A percentile compares a stretch with the other conserved stretches of the same genome.
Conservation (phyloP, 495 filamentous ascomycete genomes). For the Penicillium silybi region DNA sequence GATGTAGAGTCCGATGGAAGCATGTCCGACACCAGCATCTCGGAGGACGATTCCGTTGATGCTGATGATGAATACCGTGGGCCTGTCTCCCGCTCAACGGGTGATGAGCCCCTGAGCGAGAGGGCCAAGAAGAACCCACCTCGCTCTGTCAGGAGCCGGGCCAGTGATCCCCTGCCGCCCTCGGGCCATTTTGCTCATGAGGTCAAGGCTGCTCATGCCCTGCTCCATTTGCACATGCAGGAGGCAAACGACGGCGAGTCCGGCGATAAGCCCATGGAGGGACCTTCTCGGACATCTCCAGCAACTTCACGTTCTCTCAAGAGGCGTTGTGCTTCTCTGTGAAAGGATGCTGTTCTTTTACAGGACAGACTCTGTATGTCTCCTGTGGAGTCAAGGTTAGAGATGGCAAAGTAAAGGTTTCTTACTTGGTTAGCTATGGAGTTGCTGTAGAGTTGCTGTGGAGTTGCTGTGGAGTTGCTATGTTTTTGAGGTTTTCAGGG, state of each 20-base stretch:
- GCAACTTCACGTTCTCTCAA: not conserved
- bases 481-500: not conserved
- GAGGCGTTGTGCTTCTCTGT: slow-evolving; percentile 23
- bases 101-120: not conserved
- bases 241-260: slow-evolving; percentile 21
- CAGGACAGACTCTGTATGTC: not conserved
- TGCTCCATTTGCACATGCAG: slow-evolving; percentile 52
- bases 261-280: slow-evolving; percentile 7
- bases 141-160: not conserved
- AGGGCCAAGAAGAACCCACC: slow-evolving; percentile 8
- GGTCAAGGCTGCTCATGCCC: slow-evolving; percentile 54
- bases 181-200: slow-evolving; percentile 26
- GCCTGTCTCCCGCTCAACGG: not conserved
- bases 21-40: not conserved
- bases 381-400: no score
- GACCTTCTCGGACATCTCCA: not conserved
- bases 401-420: not conserved
- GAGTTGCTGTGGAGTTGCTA: not conserved
- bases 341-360: not conserved
- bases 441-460: not conserved
- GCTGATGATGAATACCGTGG: slow-evolving; percentile 17
- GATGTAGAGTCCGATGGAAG: slow-evolving; percentile 1
- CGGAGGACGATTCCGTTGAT: slow-evolving; percentile 12
- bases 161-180: not conserved
- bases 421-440: not conserved